Conservation (phyloP, 2,329 filamentous ascomycete genomes). For the Aspergillus sergii region DNA sequence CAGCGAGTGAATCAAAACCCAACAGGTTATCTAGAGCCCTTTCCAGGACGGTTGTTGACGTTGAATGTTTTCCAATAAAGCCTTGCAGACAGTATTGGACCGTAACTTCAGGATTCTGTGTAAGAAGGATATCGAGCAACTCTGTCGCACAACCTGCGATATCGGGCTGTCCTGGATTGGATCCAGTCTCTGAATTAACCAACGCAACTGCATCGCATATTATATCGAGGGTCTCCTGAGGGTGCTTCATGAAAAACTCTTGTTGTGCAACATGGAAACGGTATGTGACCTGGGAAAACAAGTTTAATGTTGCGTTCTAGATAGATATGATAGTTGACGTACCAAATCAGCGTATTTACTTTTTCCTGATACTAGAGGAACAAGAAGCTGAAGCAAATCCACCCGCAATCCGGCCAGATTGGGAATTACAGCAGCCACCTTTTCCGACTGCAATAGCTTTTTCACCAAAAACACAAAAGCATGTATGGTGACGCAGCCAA, state of each 20-base stretch:
- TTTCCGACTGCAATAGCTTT: slow-evolving; percentile 31
- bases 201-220: slow-evolving; percentile 35
- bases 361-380: slow-evolving; percentile 20
- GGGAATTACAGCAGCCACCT: slow-evolving; percentile 24
- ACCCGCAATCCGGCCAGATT: slow-evolving; percentile 31
- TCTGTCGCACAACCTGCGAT: slow-evolving; percentile 28
- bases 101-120: slow-evolving; percentile 33
- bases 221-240: slow-evolving; percentile 35
- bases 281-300: slow-evolving; percentile 36
- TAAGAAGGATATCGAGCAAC: slow-evolving; percentile 38
- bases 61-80: slow-evolving; percentile 30
- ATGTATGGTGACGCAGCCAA: slow-evolving; percentile 48
- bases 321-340: slow-evolving; percentile 14
- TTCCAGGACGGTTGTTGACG: slow-evolving; percentile 30
- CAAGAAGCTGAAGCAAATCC: slow-evolving; percentile 37
- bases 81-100: slow-evolving; percentile 33
- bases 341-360: slow-evolving; percentile 33
- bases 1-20: slow-evolving; percentile 26
- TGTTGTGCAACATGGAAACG: slow-evolving; percentile 43
- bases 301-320: neutral
- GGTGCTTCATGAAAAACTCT: slow-evolving; percentile 41
- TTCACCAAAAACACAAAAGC: slow-evolving; percentile 42
- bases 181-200: slow-evolving; percentile 14
- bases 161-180: slow-evolving; percentile 13
- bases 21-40: slow-evolving; percentile 39